Conservation (phyloP, 176 grass and related monocot genomes). For the Avena sativa region DNA sequence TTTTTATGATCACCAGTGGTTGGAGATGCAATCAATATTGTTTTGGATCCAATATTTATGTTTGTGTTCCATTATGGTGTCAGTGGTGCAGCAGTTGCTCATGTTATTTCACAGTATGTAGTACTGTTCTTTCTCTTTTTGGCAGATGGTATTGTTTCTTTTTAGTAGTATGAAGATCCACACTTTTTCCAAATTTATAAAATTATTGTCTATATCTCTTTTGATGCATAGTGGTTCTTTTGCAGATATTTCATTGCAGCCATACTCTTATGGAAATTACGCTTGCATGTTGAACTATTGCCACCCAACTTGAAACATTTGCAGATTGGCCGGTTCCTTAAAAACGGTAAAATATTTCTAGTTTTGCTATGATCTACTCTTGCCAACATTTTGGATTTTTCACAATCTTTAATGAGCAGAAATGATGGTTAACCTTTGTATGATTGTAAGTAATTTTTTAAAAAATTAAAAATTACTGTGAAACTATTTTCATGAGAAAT, state of each 20-base stretch:
- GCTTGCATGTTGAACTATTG: constrained; percentile 60
- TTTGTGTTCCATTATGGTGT: constrained; percentile 88
- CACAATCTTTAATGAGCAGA: too few species aligned
- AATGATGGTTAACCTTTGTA: too few species aligned
- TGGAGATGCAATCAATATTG: constrained; percentile 82
- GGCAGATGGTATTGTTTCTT: background rate
- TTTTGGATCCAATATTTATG: constrained; percentile 95
- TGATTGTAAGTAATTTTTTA: too few species aligned
- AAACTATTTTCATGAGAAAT: too few species aligned
- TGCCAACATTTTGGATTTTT: background rate
- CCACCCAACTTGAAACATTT: constrained; percentile 68
- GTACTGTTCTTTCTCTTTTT: constrained; percentile 19
- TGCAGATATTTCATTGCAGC: constrained; percentile 80
- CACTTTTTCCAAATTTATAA: constrained; percentile 37
- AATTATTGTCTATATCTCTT: constrained; percentile 40
- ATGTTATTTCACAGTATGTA: constrained; percentile 99
- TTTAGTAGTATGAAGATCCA: background rate
- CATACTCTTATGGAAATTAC: constrained; percentile 76
- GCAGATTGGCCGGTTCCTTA: constrained; percentile 76
- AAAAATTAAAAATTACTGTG: too few species aligned
- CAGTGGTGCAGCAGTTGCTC: constrained; percentile 87
- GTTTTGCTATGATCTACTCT: background rate
- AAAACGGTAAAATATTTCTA: constrained; percentile 58
- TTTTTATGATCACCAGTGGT: constrained; percentile 60
- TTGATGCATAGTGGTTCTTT: constrained; percentile 40